phyloP scores from a whole-genome alignment of 495 filamentous ascomycete species.

The Saxispiralis lemnorum region DNA sequence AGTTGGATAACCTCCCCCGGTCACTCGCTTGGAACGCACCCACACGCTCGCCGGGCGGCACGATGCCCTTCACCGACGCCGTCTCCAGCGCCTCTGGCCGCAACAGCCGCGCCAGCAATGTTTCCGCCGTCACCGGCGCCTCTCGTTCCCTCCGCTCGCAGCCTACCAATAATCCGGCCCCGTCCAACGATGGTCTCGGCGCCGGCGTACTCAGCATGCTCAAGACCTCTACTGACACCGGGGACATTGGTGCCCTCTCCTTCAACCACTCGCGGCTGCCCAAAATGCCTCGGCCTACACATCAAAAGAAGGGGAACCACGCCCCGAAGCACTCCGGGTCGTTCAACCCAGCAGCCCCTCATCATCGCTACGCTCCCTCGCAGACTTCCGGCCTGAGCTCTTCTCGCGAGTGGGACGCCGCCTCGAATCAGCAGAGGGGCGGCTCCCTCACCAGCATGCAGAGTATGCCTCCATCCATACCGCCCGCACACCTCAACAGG shows the following conservation, averaged over 20 bases:
- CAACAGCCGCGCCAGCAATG: conserved; percentile 23
- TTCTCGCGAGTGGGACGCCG: conserved; percentile 3
- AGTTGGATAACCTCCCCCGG: conserved; percentile 10
- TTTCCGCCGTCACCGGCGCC: conserved; percentile 17
- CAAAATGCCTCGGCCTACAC: conserved; percentile 10
- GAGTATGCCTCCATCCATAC: conserved; percentile 15
- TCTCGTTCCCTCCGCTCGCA: conserved; percentile 15
- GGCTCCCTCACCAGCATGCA: conserved; percentile 17
- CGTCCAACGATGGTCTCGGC: conserved; percentile 15
- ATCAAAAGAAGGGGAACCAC: conserved; percentile 16
- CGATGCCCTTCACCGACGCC: conserved; percentile 25
- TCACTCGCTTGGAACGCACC: conserved; percentile 6
- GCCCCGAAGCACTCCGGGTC: conserved; percentile 14
- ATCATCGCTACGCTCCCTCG: conserved; percentile 18
- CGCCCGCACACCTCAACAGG: conserved; percentile 6
- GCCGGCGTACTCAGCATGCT: conserved; percentile 40
- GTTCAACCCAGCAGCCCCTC: conserved; percentile 12
- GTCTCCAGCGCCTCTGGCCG: conserved; percentile 25
- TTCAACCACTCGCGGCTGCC: conserved; percentile 33
- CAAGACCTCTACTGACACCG: conserved; percentile 50
- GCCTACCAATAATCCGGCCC: conserved; percentile 1
- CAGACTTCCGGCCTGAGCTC: conserved; percentile 13
- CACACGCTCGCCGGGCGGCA: conserved; percentile 17
- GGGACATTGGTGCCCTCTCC: conserved; percentile 46
- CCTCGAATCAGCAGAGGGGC: conserved; percentile 3